Evolutionary conservation across 805 yeast genomes (phyloP).

Genomic region (Danielozyma ontarioensis): DNA sequence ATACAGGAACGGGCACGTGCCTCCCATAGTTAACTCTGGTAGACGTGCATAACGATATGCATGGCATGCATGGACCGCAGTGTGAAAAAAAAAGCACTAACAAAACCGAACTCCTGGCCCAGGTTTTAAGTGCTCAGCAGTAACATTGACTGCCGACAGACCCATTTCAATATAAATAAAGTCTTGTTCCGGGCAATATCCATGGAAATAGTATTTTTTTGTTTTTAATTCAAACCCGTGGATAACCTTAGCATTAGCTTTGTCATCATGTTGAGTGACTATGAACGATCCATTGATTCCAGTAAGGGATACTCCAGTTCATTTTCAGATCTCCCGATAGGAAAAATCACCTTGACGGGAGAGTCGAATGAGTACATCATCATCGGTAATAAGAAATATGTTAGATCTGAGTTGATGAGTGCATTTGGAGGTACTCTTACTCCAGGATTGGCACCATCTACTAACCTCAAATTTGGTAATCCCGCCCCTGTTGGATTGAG

Average conservation of each 20-base stretch:
- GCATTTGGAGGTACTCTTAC: conserved; percentile 61
- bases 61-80: no score
- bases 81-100: no score
- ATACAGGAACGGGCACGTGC: no score
- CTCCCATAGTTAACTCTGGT: no score
- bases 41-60: no score
- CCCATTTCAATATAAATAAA: no score
- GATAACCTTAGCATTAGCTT: conserved; percentile 1
- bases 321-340: not conserved
- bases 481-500: conserved; percentile 53
- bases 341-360: conserved; percentile 13
- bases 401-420: conserved; percentile 49
- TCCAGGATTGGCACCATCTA: conserved; percentile 38
- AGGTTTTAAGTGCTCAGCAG: no score
- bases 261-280: conserved; percentile 5
- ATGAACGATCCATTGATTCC: not conserved
- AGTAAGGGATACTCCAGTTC: not conserved
- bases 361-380: conserved; percentile 38
- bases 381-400: conserved; percentile 39
- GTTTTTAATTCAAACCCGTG: not conserved
- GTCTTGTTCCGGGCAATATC: no score
- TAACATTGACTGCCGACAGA: no score
- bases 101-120: no score
- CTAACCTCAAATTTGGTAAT: conserved; percentile 43
- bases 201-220: no score